Evolutionary conservation across 2,329 filamentous ascomycete species (phyloP).

Genomic region (Ustilaginoidea virens): DNA sequence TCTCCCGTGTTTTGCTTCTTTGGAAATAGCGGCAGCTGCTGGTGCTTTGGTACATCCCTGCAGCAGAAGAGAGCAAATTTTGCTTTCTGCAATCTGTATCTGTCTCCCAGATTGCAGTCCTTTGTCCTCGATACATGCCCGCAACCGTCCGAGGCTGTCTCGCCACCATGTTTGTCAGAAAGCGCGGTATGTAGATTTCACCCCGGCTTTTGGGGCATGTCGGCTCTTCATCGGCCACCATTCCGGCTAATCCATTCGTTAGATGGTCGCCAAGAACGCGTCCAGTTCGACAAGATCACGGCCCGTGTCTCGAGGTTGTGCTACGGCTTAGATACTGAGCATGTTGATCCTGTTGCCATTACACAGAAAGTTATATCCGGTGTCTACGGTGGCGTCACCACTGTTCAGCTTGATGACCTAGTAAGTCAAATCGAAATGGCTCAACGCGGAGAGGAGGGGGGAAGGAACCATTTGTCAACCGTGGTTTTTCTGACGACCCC

Average conservation of each 20-base stretch:
- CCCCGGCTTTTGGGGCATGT: too few species aligned
- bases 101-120: too few species aligned
- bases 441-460: too few species aligned
- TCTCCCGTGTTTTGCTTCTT: neutral
- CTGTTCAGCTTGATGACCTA: constrained; percentile 88
- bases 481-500: neutral
- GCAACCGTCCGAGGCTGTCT: constrained; percentile 8
- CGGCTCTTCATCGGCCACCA: neutral
- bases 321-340: constrained; percentile 87
- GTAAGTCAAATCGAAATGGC: constrained; percentile 38
- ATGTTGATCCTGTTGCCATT: constrained; percentile 95
- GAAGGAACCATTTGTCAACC: too few species aligned
- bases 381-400: constrained; percentile 96
- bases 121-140: constrained; percentile 9
- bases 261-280: constrained; percentile 99
- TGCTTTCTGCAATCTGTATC: too few species aligned
- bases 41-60: constrained; percentile 11
- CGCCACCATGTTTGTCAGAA: constrained; percentile 44
- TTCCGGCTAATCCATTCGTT: constrained; percentile 12
- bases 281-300: constrained; percentile 99
- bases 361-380: constrained; percentile 99
- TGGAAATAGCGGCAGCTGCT: constrained; percentile 11
- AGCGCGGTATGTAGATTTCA: constrained; percentile 48
- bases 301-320: constrained; percentile 93
- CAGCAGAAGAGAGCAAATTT: too few species aligned